Conservation (phyloP, 2,329 filamentous ascomycete genomes). For the Aureobasidium sp. region DNA sequence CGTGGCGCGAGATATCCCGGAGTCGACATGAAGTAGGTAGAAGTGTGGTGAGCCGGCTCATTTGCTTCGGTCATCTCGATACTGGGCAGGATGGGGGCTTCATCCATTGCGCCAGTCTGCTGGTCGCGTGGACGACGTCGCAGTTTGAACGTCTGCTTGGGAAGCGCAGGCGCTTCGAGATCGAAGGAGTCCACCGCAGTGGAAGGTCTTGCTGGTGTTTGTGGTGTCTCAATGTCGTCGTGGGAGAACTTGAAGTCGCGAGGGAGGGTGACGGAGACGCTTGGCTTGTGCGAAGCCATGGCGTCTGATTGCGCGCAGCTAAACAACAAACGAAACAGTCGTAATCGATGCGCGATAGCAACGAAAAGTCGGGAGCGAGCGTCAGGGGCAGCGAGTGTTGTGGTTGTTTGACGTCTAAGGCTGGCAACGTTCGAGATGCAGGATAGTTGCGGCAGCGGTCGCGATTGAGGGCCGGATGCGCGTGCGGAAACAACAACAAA, state of each 20-base stretch:
- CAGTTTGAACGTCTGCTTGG: constrained; percentile 41
- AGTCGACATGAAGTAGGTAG: constrained; percentile 20
- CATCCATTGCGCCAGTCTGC: constrained; percentile 20
- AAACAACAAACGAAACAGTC: constrained; percentile 10
- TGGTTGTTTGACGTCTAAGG: constrained; percentile 2
- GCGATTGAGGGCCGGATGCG: constrained; percentile 1
- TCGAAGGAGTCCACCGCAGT: constrained; percentile 13
- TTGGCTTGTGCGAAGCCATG: constrained; percentile 9
- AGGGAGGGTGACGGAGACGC: constrained; percentile 40
- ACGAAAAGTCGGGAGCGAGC: background rate
- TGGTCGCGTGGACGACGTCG: constrained; percentile 36
- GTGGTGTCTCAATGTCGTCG: constrained; percentile 37
- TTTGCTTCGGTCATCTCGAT: constrained; percentile 41
- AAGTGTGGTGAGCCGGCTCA: constrained; percentile 22
- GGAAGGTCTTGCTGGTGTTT: constrained; percentile 29
- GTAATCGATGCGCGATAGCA: background rate
- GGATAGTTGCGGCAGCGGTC: constrained; percentile 3
- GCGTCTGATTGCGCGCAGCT: constrained; percentile 2
- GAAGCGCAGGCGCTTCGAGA: constrained; percentile 34
- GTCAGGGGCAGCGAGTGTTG: background rate
- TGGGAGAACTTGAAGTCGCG: constrained; percentile 44
- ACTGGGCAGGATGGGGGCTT: constrained; percentile 36
- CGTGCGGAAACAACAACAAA: constrained; percentile 10
- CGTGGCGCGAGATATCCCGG: constrained; percentile 37
- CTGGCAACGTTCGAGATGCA: constrained; percentile 7